These are phyloP conservation scores for Dothideomycetes sp. DNA, from an alignment of 2,329 filamentous ascomycete genomes.

Conservation along the genomic window DNA sequence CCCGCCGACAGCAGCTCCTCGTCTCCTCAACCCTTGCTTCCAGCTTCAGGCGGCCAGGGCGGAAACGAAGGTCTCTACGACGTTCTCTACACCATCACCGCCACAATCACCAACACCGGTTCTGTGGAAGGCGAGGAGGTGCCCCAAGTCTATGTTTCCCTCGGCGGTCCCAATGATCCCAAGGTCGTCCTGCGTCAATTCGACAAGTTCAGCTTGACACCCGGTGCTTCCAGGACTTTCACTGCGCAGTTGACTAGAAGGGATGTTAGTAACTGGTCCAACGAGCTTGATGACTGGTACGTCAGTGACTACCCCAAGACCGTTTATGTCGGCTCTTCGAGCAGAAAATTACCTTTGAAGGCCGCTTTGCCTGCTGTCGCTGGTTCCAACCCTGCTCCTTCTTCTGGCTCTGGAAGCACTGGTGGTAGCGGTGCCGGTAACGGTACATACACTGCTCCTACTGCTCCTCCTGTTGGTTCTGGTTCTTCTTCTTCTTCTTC, in stretches of 20 bases:
- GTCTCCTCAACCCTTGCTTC: slow-evolving; percentile 47
- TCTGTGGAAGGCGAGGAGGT: slow-evolving; percentile 57
- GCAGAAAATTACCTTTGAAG: slow-evolving; percentile 46
- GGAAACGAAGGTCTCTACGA: slow-evolving; percentile 60
- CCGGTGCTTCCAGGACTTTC: slow-evolving; percentile 61
- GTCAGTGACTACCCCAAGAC: slow-evolving; percentile 48
- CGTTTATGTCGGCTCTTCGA: slow-evolving; percentile 51
- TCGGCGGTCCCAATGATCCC: slow-evolving; percentile 68
- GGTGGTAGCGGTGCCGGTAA: slow-evolving; percentile 2
- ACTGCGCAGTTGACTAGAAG: slow-evolving; percentile 61
- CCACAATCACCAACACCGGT: slow-evolving; percentile 65
- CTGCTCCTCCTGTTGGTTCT: neutral
- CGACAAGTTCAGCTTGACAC: slow-evolving; percentile 62
- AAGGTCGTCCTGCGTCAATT: slow-evolving; percentile 65
- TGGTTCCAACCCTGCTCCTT: neutral
- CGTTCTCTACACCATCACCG: slow-evolving; percentile 57
- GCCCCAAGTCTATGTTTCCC: slow-evolving; percentile 65
- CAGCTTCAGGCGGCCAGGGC: slow-evolving; percentile 51
- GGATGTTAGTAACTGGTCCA: slow-evolving; percentile 84
- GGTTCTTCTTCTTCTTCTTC: too few species aligned
- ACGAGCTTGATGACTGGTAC: slow-evolving; percentile 71
- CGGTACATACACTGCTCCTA: slow-evolving; percentile 4
- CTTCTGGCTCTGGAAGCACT: neutral
- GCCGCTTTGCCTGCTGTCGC: slow-evolving; percentile 7
- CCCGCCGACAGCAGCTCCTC: slow-evolving; percentile 50